Evolutionary conservation across 2,329 filamentous ascomycete species (phyloP).

Genomic region (Exophiala sp.): DNA sequence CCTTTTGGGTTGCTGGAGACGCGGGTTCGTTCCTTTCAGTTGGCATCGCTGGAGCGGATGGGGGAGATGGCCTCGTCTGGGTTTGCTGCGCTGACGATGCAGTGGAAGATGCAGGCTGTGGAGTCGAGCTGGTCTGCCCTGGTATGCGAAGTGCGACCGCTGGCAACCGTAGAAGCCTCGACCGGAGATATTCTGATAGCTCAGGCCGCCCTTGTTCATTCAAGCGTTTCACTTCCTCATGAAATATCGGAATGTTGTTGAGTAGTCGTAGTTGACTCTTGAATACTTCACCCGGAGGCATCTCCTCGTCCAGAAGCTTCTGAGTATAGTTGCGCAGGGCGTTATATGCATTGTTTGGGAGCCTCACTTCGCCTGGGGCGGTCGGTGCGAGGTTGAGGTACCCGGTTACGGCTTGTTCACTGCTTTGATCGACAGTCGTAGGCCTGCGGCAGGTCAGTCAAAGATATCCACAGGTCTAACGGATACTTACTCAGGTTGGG

Average conservation of each 20-base stretch:
- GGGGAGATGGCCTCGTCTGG: neutral
- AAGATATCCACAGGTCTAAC: neutral
- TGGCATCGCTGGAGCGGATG: neutral
- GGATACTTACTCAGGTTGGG: constrained; percentile 9
- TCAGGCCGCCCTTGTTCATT: neutral
- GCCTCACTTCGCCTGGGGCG: constrained; percentile 20
- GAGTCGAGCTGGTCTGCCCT: constrained; percentile 4
- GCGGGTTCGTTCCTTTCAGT: neutral
- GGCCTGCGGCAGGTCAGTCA: neutral
- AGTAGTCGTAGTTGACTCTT: constrained; percentile 16
- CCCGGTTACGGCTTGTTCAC: neutral
- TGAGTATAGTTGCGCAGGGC: constrained; percentile 24
- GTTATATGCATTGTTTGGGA: constrained; percentile 29
- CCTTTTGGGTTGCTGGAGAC: neutral
- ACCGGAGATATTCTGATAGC: constrained; percentile 20
- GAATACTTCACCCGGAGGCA: constrained; percentile 13
- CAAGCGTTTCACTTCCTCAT: constrained; percentile 18
- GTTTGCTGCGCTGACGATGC: neutral
- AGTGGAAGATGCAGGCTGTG: neutral
- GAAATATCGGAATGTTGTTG: constrained; percentile 21
- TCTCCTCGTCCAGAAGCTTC: constrained; percentile 20
- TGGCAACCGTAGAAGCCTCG: constrained; percentile 19
- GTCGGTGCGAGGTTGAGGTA: constrained; percentile 22
- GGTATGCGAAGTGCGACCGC: constrained; percentile 19
- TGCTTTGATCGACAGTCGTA: constrained; percentile 1